Conservation (phyloP, 2,329 filamentous ascomycete genomes). For the Thelonectria olida region DNA sequence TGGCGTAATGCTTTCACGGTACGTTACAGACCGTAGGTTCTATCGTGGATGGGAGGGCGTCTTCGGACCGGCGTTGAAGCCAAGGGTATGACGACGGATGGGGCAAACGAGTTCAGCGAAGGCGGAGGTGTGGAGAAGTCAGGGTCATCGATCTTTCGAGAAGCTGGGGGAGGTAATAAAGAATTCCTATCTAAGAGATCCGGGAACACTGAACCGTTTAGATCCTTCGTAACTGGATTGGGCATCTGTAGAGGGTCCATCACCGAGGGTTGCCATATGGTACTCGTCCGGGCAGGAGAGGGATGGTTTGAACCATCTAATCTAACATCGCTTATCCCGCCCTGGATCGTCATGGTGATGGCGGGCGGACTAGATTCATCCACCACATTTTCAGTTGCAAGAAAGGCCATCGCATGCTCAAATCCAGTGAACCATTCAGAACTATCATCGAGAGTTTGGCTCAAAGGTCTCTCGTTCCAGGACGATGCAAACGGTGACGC, state of each 20-base stretch:
- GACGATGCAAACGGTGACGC: conserved; percentile 68
- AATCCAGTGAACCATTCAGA: conserved; percentile 87
- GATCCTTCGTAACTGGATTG: conserved; percentile 78
- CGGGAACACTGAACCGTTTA: conserved; percentile 77
- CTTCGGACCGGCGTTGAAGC: conserved; percentile 72
- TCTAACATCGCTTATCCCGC: conserved; percentile 90
- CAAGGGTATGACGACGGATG: conserved; percentile 74
- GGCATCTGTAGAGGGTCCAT: conserved; percentile 75
- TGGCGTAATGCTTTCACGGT: too few relatives aligned
- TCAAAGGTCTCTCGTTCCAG: conserved; percentile 66
- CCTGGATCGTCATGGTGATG: conserved; percentile 94
- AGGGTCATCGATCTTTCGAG: conserved; percentile 75
- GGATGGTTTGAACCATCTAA: conserved; percentile 80
- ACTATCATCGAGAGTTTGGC: conserved; percentile 74
- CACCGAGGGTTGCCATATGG: conserved; percentile 76
- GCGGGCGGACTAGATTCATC: conserved; percentile 96
- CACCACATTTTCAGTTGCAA: conserved; percentile 79
- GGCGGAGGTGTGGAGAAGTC: conserved; percentile 84
- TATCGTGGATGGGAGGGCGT: conserved; percentile 77
- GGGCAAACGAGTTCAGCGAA: conserved; percentile 77
- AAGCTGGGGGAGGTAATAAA: conserved; percentile 79
- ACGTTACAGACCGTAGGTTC: too few relatives aligned
- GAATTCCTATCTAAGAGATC: conserved; percentile 78
- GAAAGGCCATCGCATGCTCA: conserved; percentile 78
- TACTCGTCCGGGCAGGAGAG: conserved; percentile 60